Conservation (phyloP, 2,329 filamentous ascomycete genomes). For the Talaromyces amestolkiae region DNA sequence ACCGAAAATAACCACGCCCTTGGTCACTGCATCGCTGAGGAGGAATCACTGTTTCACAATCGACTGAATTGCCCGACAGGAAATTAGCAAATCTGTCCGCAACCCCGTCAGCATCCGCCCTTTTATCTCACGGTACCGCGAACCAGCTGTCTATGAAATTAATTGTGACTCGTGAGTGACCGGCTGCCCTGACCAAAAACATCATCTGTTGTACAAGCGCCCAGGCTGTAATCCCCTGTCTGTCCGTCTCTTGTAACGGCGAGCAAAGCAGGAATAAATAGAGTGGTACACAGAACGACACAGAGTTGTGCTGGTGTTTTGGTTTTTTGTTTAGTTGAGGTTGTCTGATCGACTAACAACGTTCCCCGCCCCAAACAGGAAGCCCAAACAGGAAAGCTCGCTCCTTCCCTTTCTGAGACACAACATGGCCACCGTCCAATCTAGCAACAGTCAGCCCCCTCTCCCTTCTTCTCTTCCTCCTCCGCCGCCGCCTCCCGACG, state of each 20-base stretch:
- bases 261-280: not conserved
- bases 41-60: not conserved
- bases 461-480: conserved; percentile 20
- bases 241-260: not conserved
- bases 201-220: conserved; percentile 8
- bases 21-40: not conserved
- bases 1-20: not conserved
- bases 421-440: conserved; percentile 36
- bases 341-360: conserved; percentile 18
- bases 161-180: conserved; percentile 1
- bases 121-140: not conserved
- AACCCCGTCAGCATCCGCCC: not conserved
- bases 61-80: not conserved
- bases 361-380: conserved; percentile 23
- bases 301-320: not conserved
- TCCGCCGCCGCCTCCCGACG: conserved; percentile 3
- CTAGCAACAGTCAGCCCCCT: conserved; percentile 30
- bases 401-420: conserved; percentile 19
- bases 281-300: no score
- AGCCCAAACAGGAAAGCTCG: conserved; percentile 23
- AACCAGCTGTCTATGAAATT: not conserved
- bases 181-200: not conserved
- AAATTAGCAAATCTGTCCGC: conserved; percentile 1
- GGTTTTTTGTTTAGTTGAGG: not conserved
- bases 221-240: not conserved